Percentiles rank a stretch among this genome's conserved stretches.
Conservation (phyloP, 768 basidiomycete species). For the Naganishia friedmannii region DNA sequence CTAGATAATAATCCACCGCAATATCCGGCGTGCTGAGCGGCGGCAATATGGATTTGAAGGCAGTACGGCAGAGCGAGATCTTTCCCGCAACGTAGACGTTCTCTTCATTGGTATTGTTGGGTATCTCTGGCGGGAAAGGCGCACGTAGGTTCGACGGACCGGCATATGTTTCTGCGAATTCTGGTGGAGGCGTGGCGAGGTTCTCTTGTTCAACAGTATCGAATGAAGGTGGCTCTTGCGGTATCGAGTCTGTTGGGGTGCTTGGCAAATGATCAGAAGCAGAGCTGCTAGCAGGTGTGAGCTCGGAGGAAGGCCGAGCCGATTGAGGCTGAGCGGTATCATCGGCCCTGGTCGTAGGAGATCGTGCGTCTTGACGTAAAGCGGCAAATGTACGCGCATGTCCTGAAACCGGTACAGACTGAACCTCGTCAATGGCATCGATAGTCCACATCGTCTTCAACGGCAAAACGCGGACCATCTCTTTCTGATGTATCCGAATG, state of each 20-base stretch:
- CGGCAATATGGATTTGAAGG: slow-evolving; percentile 22
- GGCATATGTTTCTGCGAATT: slow-evolving; percentile 21
- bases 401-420: neutral
- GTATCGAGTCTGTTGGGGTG: neutral
- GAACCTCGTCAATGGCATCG: neutral
- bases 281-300: neutral
- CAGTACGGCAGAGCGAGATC: neutral
- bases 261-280: neutral
- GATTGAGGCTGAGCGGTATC: neutral
- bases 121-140: neutral
- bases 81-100: slow-evolving; percentile 21
- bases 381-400: neutral
- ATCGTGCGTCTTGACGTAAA: neutral
- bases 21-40: slow-evolving; percentile 11
- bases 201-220: neutral
- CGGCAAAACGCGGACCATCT: neutral
- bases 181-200: slow-evolving; percentile 19
- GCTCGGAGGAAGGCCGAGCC: neutral
- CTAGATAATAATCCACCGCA: slow-evolving; percentile 16
- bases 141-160: neutral
- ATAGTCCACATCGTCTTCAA: neutral
- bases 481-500: slow-evolving; percentile 12
- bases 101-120: neutral
- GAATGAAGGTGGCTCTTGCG: neutral
- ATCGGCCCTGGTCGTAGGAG: neutral